Percentiles rank a stretch among this genome's conserved stretches.
Evolutionary conservation across 176 grass and related monocot genomes (phyloP).

Genomic region (Oryza rufipogon): DNA sequence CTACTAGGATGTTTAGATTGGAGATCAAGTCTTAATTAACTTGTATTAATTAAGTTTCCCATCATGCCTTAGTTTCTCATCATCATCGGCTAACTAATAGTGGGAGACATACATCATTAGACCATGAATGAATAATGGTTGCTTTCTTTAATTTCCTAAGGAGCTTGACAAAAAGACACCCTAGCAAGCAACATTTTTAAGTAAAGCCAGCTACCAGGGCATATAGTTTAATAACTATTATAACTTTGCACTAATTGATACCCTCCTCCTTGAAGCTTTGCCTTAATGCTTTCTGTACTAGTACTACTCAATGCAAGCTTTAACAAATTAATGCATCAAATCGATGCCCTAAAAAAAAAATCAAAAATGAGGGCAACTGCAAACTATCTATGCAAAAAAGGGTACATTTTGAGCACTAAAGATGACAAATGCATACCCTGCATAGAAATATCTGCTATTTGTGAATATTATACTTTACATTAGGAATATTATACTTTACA

Average conservation of each 20-base stretch:
- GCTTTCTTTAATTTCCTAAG: constrained; percentile 45
- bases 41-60: constrained; percentile 2
- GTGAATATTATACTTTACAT: background rate
- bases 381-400: background rate
- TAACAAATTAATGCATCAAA: constrained; percentile 29
- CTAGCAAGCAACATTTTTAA: constrained; percentile 50
- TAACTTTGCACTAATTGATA: constrained; percentile 40
- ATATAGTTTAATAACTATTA: constrained; percentile 38
- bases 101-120: constrained; percentile 62
- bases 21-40: constrained; percentile 39
- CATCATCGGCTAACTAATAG: constrained; percentile 48
- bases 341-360: constrained; percentile 6
- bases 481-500: background rate
- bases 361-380: background rate
- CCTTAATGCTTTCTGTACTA: constrained; percentile 22
- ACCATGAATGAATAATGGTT: constrained; percentile 46
- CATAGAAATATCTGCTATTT: constrained; percentile 23
- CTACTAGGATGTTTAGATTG: constrained; percentile 19
- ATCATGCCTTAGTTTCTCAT: constrained; percentile 43
- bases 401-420: background rate
- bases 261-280: constrained; percentile 34
- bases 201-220: constrained; percentile 52
- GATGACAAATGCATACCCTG: background rate
- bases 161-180: constrained; percentile 53
- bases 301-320: constrained; percentile 30